Percentiles rank a stretch among this genome's conserved stretches.
These are phyloP conservation scores for Diutina scorzettiae DNA, from an alignment of 1,139 yeast species.

Conservation along the genomic window DNA sequence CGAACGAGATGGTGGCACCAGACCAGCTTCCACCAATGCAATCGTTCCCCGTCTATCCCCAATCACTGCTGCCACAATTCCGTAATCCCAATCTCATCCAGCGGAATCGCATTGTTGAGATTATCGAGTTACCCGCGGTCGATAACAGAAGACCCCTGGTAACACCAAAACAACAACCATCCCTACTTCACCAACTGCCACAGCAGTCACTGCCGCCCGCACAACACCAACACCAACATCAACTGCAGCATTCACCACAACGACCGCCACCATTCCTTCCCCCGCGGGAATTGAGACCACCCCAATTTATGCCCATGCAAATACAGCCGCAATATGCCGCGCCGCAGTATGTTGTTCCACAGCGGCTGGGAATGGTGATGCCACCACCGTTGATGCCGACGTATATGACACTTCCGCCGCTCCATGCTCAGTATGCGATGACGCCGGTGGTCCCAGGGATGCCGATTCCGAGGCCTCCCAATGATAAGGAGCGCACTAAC, in stretches of 20 bases:
- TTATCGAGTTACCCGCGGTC: constrained; percentile 1
- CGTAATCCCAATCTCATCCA: constrained; percentile 3
- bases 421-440: background rate
- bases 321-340: constrained; percentile 7
- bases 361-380: too few relatives aligned
- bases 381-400: background rate
- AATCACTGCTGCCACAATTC: background rate
- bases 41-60: background rate
- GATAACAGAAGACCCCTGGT: background rate
- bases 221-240: constrained; percentile 7
- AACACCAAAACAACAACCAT: background rate
- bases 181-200: background rate
- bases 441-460: background rate
- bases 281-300: background rate
- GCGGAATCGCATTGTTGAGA: constrained; percentile 3
- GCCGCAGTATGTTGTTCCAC: too few relatives aligned
- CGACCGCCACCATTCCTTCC: background rate
- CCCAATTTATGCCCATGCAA: constrained; percentile 5
- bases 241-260: constrained; percentile 8
- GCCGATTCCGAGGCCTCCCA: too few relatives aligned
- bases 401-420: background rate
- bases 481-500: too few relatives aligned
- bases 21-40: too few relatives aligned
- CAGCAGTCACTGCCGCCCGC: constrained; percentile 1
- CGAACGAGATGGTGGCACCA: too few relatives aligned